Base-by-base conservation (phyloP, 1,284 basidiomycete genomes). In the Flammula alnicola region DNA sequence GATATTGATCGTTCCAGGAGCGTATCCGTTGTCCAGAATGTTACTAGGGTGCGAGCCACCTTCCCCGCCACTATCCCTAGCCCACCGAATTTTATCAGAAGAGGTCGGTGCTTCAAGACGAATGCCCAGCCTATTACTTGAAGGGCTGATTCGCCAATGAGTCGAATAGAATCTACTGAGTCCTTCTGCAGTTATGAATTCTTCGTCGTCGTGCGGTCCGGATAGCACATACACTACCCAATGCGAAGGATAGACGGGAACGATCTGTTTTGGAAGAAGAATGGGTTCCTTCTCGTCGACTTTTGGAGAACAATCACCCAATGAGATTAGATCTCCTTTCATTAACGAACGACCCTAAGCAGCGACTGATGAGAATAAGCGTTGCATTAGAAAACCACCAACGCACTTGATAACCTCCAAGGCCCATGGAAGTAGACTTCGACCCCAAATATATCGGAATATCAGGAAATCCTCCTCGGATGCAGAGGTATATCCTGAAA, bases 11-110 rank as follows among this genome's bases (percentile, higher is more conserved):
- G 79, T 75, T 4, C 83, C 84, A 17, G 73, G 68, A 0, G 80
- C 77, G 60, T 88, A 89, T 2, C 80, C 83, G 51, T 86, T 84
- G 56, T 88, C 86, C 16, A 86, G 74, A 40, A 88, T 82, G 58
- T 89, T 89, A 31, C 79, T 81, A 0, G 86, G 86, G 63, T 90
- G 88, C 9, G 81, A 80, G 0, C 87, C 87, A 5, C 87, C 87
- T 60, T 88, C 80, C 0, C 86, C 86, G 11, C 87, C 86, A 44
- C 74, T 80, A 12, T 63, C 54, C 30, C 86, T 72, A 0, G 84
- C 77, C 83, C 84, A 90, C 7, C 69, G 56, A 36, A 88, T 74
- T n/a, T 70, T 73, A 0, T 63, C 59, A 5, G 74, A 65, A 1
- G 76, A 73, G 1, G 41, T 43, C 7, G 54, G 50, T 1, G 46